A percentile compares a stretch with the other conserved stretches of the same genome.
phyloP scores from a whole-genome alignment of 352 stramenopile genomes.

The Phytophthora agathidicida region DNA sequence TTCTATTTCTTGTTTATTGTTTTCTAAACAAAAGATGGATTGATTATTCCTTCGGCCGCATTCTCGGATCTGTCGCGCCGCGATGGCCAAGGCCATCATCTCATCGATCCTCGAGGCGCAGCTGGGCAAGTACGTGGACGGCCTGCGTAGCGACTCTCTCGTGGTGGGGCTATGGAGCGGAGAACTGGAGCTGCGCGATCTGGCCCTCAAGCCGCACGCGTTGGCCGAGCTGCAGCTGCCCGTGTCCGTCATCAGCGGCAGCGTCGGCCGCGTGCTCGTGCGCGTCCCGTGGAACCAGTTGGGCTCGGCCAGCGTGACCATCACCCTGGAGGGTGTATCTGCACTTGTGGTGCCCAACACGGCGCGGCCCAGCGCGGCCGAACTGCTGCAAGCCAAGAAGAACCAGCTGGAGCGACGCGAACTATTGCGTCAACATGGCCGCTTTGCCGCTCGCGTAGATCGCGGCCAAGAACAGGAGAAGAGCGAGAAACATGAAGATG shows the following conservation, averaged over 20 bases:
- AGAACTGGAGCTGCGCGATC: conserved; percentile 73
- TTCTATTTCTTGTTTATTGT: no score
- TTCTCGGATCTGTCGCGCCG: no score
- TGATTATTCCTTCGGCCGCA: no score
- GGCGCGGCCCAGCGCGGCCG: conserved; percentile 47
- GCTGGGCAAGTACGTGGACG: conserved; percentile 84
- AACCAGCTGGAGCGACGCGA: conserved; percentile 73
- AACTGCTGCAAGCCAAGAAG: conserved; percentile 61
- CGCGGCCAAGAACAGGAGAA: conserved; percentile 11
- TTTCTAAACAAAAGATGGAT: no score
- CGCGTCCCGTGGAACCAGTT: conserved; percentile 89
- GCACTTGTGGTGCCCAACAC: conserved; percentile 75
- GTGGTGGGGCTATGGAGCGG: conserved; percentile 85
- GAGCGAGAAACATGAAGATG: conserved; percentile 51
- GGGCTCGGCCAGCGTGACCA: conserved; percentile 75
- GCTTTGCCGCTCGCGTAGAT: conserved; percentile 55
- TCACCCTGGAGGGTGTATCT: conserved; percentile 75
- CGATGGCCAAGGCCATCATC: conserved; percentile 78
- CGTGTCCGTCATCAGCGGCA: conserved; percentile 65
- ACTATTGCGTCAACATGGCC: conserved; percentile 70
- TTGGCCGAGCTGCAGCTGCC: conserved; percentile 79
- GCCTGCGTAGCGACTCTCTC: conserved; percentile 78
- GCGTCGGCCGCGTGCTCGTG: conserved; percentile 67
- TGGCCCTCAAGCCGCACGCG: conserved; percentile 81
- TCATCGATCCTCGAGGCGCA: conserved; percentile 83